Evolutionary conservation across 164 flowering plant genomes (phyloP).

Genomic region (Brasenia schreberi): DNA sequence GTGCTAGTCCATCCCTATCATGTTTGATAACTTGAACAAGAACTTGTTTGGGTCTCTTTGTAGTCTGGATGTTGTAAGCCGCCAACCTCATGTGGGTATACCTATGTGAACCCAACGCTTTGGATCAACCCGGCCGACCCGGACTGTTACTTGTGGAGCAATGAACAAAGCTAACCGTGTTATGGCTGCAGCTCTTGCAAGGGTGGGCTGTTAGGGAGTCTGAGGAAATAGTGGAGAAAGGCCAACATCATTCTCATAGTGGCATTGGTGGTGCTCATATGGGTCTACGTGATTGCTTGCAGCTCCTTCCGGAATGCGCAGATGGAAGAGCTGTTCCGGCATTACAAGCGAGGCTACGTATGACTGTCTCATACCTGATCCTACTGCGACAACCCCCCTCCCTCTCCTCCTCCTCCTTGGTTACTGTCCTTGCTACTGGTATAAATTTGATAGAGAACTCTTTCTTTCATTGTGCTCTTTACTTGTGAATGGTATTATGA

Average conservation of each 20-base stretch:
- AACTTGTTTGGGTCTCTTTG: not conserved
- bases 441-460: too few species aligned
- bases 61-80: constrained; percentile 99
- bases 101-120: constrained; percentile 63
- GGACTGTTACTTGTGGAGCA: constrained; percentile 79
- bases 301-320: constrained; percentile 86
- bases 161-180: constrained; percentile 65
- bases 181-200: constrained; percentile 75
- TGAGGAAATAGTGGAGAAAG: constrained; percentile 82
- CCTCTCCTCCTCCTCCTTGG: too few species aligned
- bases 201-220: constrained; percentile 76
- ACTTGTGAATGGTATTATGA: too few species aligned
- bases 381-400: not conserved
- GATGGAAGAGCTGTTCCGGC: constrained; percentile 59
- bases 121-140: constrained; percentile 71
- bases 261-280: constrained; percentile 56
- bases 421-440: too few species aligned
- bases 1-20: not conserved
- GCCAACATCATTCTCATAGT: constrained; percentile 58
- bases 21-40: not conserved
- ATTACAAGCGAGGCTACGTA: constrained; percentile 59
- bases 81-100: constrained; percentile 69
- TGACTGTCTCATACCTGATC: not conserved
- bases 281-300: constrained; percentile 76
- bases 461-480: too few species aligned